Evolutionary conservation across 805 yeast genomes (phyloP).

Genomic region (Saccharomycopsis sp.): DNA sequence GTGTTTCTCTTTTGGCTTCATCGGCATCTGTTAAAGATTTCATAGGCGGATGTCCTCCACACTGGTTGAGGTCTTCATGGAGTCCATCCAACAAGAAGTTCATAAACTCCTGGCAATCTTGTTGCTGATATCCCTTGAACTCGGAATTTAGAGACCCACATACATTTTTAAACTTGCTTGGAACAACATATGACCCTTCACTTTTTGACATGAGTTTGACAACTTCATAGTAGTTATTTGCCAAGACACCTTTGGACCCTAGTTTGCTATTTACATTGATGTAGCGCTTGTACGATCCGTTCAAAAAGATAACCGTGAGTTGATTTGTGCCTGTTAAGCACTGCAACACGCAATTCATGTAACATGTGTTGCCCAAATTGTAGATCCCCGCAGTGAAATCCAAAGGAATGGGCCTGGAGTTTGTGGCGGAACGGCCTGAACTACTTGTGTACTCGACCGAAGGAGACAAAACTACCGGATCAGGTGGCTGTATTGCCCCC

Average conservation of each 20-base stretch:
- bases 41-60: slow-evolving; percentile 44
- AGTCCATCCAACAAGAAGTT: slow-evolving; percentile 65
- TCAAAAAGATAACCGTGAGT: slow-evolving; percentile 52
- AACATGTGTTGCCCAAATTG: slow-evolving; percentile 86
- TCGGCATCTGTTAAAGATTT: slow-evolving; percentile 62
- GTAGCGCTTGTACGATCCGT: slow-evolving; percentile 51
- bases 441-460: no score
- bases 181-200: slow-evolving; percentile 41
- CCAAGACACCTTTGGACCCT: slow-evolving; percentile 75
- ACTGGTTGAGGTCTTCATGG: slow-evolving; percentile 74
- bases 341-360: slow-evolving; percentile 86
- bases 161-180: slow-evolving; percentile 54
- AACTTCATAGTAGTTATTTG: slow-evolving; percentile 56
- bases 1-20: slow-evolving; percentile 59
- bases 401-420: no score
- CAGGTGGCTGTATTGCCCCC: no score
- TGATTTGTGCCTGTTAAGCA: slow-evolving; percentile 69
- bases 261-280: slow-evolving; percentile 64
- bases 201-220: slow-evolving; percentile 45
- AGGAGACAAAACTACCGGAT: no score
- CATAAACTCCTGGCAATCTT: slow-evolving; percentile 78
- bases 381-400: slow-evolving; percentile 64
- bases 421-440: no score
- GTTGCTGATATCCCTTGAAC: slow-evolving; percentile 65
- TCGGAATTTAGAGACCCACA: slow-evolving; percentile 58